phyloP scores from a whole-genome alignment of 331 rosid genomes.

The Quercus lobata region DNA sequence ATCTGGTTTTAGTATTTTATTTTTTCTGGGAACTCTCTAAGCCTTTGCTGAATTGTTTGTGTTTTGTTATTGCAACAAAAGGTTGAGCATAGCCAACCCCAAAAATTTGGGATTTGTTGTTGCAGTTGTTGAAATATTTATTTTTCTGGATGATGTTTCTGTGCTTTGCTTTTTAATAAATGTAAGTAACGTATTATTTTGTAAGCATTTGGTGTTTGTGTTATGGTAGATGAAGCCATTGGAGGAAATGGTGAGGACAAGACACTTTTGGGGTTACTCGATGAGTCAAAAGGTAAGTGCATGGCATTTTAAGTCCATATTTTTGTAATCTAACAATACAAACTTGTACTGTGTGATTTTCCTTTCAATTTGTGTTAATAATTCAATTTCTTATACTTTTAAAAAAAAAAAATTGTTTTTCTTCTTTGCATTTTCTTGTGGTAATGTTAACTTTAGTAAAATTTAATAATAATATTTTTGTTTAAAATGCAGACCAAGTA shows the following conservation, averaged over 20 bases:
- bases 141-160: background rate
- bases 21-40: background rate
- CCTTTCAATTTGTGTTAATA: background rate
- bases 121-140: background rate
- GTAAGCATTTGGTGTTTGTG: constrained; percentile 16
- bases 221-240: constrained; percentile 46
- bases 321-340: background rate
- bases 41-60: too few relatives aligned
- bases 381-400: background rate
- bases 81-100: background rate
- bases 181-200: background rate
- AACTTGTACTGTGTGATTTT: background rate
- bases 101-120: background rate
- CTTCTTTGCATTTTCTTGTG: background rate
- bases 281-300: constrained; percentile 56
- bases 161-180: background rate
- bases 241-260: constrained; percentile 55
- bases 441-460: background rate
- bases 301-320: background rate
- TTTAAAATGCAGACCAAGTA: constrained; percentile 48
- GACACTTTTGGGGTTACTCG: constrained; percentile 38
- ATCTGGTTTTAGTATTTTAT: background rate
- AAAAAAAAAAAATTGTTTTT: background rate
- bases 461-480: background rate
- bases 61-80: constrained; percentile 1